phyloP scores from a whole-genome alignment of 495 filamentous ascomycete genomes.

The Baudoinia panamericana region DNA sequence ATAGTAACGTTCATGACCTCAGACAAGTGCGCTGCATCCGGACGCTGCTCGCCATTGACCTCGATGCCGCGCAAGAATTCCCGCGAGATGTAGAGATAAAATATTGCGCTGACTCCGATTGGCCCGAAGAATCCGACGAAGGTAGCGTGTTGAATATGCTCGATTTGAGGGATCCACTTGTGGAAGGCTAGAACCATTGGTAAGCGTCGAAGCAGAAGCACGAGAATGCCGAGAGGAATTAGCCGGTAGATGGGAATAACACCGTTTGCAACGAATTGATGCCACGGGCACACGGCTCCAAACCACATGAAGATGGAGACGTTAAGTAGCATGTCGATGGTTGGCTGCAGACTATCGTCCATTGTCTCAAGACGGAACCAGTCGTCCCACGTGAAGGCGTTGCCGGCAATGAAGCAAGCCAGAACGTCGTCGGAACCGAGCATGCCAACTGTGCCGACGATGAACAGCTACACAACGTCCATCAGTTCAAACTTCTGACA shows the following conservation, averaged over 20 bases:
- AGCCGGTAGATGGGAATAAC: slow-evolving; percentile 68
- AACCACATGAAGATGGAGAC: slow-evolving; percentile 84
- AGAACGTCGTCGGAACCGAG: slow-evolving; percentile 86
- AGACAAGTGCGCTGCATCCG: slow-evolving; percentile 49
- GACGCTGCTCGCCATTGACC: slow-evolving; percentile 45
- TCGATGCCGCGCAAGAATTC: slow-evolving; percentile 48
- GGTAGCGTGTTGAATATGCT: slow-evolving; percentile 55
- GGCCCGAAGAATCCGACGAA: slow-evolving; percentile 92
- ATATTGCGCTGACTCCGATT: slow-evolving; percentile 76
- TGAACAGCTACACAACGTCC: slow-evolving; percentile 44
- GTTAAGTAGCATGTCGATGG: slow-evolving; percentile 80
- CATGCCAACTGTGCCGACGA: slow-evolving; percentile 75
- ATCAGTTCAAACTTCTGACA: background rate
- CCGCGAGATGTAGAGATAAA: slow-evolving; percentile 69
- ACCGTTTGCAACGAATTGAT: slow-evolving; percentile 48
- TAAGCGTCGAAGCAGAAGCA: slow-evolving; percentile 65
- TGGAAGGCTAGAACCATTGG: slow-evolving; percentile 64
- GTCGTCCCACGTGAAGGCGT: slow-evolving; percentile 82
- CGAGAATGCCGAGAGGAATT: slow-evolving; percentile 63
- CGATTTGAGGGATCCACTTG: slow-evolving; percentile 67
- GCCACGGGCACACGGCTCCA: slow-evolving; percentile 78
- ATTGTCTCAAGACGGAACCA: slow-evolving; percentile 84
- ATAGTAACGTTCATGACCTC: slow-evolving; percentile 60
- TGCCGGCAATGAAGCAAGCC: slow-evolving; percentile 88
- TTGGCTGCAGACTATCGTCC: slow-evolving; percentile 82